Base-by-base conservation (phyloP, 352 stramenopile genomes). In the Globisporangium cylindrosporum region DNA sequence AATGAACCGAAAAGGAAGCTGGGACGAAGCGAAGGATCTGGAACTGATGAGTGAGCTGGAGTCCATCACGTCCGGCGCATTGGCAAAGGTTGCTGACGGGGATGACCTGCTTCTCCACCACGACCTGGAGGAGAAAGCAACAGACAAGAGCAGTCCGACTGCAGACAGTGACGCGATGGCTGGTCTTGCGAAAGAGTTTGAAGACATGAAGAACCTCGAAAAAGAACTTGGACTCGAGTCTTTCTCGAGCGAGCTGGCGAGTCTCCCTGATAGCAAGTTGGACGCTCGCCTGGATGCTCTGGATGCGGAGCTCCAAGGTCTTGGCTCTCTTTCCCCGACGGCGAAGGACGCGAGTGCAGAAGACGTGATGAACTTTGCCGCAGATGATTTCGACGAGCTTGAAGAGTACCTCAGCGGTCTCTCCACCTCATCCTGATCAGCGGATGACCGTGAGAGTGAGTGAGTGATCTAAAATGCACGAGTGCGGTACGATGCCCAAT, bases 351-450 rank as follows among this genome's bases (percentile, higher is more conserved):
- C 59, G 24, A 69, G 55, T 24, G 70, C 66, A 0, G 82, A 90
- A 29, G 86, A 93, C 59, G 81, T 92, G 64, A 85, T 94, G 75
- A 93, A 95, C 75, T 94, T 96, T 72, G 86, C 74, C 1, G 88
- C 85, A 4, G 88, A 96, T 67, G 85, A 96, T 79, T 96, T 96
- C 73, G 88, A 94, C 43, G 88, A 96, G 66, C 73, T 96, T 27
- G 88, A 96, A 72, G 82, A 96, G 67, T 96, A 96, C 68, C 74
- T 96, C 57, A 96, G 85, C 43, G 85, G 83, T 7, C 75, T 96
- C 24, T 88, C 84, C 34, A 82, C 79, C 51, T 82, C 80, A 36
- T 74, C 76, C 5, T 69, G 36, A 60, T 49, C 49, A 43, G 20
- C n/a, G 4, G 55, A 10, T 36, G 15, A 10, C 10, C 32, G 32